Conservation (phyloP, 176 grass and related monocot species). For the Triticum monococcum region DNA sequence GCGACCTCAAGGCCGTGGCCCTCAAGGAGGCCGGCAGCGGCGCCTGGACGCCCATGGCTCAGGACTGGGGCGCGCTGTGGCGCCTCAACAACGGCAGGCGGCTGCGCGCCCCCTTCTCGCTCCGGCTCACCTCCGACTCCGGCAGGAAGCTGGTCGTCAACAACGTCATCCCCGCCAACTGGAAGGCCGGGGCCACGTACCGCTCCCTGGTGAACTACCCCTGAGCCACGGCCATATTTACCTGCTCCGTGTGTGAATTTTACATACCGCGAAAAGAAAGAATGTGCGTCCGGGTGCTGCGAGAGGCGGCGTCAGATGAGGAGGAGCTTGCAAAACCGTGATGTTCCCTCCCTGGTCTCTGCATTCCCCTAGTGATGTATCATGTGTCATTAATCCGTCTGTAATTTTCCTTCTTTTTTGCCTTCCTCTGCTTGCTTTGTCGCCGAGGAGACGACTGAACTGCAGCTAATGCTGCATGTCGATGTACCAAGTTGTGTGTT, state of each 20-base stretch:
- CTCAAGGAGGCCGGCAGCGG: slow-evolving; percentile 42
- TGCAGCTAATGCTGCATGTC: neutral
- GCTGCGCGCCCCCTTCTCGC: slow-evolving; percentile 52
- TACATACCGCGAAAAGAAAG: neutral
- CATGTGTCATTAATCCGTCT: neutral
- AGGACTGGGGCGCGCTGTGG: slow-evolving; percentile 76
- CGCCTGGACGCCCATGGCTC: slow-evolving; percentile 49
- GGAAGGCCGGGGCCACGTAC: slow-evolving; percentile 59
- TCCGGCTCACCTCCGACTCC: slow-evolving; percentile 63
- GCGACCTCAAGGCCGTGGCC: slow-evolving; percentile 52
- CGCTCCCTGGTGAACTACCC: slow-evolving; percentile 70
- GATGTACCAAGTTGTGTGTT: slow-evolving; percentile 23
- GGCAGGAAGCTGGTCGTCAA: slow-evolving; percentile 47
- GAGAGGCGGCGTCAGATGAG: slow-evolving; percentile 41
- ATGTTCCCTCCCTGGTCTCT: slow-evolving; percentile 47
- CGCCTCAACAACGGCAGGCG: slow-evolving; percentile 49
- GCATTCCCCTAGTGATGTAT: slow-evolving; percentile 35
- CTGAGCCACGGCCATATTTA: neutral
- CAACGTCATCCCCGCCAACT: slow-evolving; percentile 53
- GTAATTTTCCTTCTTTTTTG: neutral
- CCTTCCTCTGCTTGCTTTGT: neutral
- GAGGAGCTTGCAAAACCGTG: slow-evolving; percentile 3
- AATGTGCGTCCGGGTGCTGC: slow-evolving; percentile 39
- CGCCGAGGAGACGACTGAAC: neutral
- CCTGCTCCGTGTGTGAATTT: neutral